Evolutionary conservation across 208 protist genomes (phyloP).

Genomic region (Trypanosoma mega): DNA sequence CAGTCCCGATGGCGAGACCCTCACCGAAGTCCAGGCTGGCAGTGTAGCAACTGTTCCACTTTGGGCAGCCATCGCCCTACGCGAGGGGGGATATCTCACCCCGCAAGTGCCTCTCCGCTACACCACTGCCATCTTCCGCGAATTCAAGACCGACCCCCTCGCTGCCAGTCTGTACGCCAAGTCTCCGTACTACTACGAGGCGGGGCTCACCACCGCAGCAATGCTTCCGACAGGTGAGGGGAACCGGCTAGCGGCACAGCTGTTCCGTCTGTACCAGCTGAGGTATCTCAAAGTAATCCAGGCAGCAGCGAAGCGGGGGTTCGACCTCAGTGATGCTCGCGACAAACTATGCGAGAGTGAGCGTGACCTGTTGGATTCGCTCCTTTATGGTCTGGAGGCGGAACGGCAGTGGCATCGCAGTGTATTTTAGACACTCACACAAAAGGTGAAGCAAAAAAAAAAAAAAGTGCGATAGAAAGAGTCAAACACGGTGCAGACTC

Average conservation of each 20-base stretch:
- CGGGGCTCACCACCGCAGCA: constrained; percentile 46
- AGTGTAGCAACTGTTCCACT: constrained; percentile 51
- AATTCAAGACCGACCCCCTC: constrained; percentile 78
- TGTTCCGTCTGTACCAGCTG: constrained; percentile 71
- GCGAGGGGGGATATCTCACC: constrained; percentile 43
- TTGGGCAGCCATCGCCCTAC: constrained; percentile 60
- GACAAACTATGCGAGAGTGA: constrained; percentile 73
- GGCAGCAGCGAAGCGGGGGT: constrained; percentile 61
- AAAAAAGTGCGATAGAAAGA: constrained; percentile 2
- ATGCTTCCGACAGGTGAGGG: constrained; percentile 60
- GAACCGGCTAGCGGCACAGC: constrained; percentile 66
- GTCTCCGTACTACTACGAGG: constrained; percentile 73
- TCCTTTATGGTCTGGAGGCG: constrained; percentile 37
- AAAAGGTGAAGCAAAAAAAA: not conserved
- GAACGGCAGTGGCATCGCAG: constrained; percentile 46
- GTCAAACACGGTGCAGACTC: too few relatives aligned
- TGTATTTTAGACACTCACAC: constrained; percentile 17
- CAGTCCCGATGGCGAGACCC: constrained; percentile 37
- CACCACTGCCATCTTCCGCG: constrained; percentile 60
- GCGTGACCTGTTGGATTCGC: constrained; percentile 51
- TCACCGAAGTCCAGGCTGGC: constrained; percentile 48
- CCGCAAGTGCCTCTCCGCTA: constrained; percentile 51
- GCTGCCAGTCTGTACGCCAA: constrained; percentile 57
- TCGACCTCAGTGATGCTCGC: constrained; percentile 66
- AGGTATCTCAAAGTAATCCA: constrained; percentile 75